Evolutionary conservation across 2,329 filamentous ascomycete genomes (phyloP).

Genomic region (Trichoderma oligosporum): DNA sequence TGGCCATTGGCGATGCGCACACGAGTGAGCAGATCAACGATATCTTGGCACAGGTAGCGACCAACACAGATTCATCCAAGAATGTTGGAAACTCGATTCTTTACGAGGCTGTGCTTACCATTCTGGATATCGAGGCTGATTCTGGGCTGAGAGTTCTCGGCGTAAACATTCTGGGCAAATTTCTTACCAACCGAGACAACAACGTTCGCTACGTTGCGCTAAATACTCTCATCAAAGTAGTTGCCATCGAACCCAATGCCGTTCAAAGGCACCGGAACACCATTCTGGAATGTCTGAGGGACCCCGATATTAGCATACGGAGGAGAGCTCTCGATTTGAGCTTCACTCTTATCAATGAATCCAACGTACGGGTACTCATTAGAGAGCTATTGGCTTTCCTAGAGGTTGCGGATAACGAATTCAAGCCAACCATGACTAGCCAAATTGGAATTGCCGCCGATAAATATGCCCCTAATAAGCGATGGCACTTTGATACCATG

Average conservation of each 20-base stretch:
- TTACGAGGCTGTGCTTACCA: conserved; percentile 94
- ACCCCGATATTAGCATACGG: conserved; percentile 97
- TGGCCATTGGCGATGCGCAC: conserved; percentile 79
- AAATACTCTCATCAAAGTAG: conserved; percentile 96
- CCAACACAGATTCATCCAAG: conserved; percentile 96
- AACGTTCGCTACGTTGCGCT: conserved; percentile 98
- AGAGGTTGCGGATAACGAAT: conserved; percentile 96
- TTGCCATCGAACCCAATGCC: conserved; percentile 95
- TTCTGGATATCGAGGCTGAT: conserved; percentile 96
- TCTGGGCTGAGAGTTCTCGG: conserved; percentile 90
- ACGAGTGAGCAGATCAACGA: conserved; percentile 98
- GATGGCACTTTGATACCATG: conserved; percentile 99
- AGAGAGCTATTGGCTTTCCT: conserved; percentile 91
- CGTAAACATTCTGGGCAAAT: conserved; percentile 97
- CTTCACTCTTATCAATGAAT: conserved; percentile 96
- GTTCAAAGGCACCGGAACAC: conserved; percentile 97
- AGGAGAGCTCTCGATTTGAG: conserved; percentile 93
- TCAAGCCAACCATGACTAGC: conserved; percentile 97
- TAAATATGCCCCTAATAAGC: conserved; percentile 91
- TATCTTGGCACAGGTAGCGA: conserved; percentile 93
- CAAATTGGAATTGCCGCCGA: conserved; percentile 98
- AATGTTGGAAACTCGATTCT: conserved; percentile 98
- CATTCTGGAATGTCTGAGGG: conserved; percentile 89
- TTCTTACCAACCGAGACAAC: conserved; percentile 97
- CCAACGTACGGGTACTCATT: conserved; percentile 90